A percentile compares a stretch with the other conserved stretches of the same genome.
These are phyloP conservation scores for Phoma sp. DNA, from an alignment of 2,329 filamentous ascomycete species.

Conservation along the genomic window DNA sequence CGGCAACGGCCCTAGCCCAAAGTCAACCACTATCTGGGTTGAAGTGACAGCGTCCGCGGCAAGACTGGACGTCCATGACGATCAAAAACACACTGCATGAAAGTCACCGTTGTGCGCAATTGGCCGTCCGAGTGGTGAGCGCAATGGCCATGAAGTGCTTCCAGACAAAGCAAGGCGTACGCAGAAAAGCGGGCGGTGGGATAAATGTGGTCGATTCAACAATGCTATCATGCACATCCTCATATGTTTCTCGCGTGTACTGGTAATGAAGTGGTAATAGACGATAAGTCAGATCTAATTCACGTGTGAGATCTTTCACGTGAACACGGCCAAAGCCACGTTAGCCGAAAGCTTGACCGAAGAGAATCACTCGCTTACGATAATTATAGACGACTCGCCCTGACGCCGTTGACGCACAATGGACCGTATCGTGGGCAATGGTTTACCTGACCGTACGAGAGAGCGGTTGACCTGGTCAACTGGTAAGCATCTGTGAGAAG, in stretches of 20 bases:
- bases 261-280: constrained; percentile 15
- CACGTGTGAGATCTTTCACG: neutral
- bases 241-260: neutral
- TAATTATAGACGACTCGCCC: constrained; percentile 26
- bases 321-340: constrained; percentile 1
- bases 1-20: neutral
- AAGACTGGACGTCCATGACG: neutral
- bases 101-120: neutral
- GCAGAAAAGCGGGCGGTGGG: neutral
- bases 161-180: neutral
- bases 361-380: constrained; percentile 13
- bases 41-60: constrained; percentile 1
- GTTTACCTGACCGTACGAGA: neutral
- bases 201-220: neutral
- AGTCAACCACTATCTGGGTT: neutral
- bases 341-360: constrained; percentile 14
- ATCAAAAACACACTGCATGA: constrained; percentile 2
- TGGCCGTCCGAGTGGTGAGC: neutral
- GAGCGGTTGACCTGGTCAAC: neutral
- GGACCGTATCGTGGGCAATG: neutral
- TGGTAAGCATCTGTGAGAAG: neutral
- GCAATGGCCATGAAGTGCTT: neutral
- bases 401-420: constrained; percentile 25
- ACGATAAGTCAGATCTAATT: neutral
- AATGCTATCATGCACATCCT: neutral